Base-by-base conservation (phyloP, 1,139 yeast genomes). In the Ogataea hybrid region DNA sequence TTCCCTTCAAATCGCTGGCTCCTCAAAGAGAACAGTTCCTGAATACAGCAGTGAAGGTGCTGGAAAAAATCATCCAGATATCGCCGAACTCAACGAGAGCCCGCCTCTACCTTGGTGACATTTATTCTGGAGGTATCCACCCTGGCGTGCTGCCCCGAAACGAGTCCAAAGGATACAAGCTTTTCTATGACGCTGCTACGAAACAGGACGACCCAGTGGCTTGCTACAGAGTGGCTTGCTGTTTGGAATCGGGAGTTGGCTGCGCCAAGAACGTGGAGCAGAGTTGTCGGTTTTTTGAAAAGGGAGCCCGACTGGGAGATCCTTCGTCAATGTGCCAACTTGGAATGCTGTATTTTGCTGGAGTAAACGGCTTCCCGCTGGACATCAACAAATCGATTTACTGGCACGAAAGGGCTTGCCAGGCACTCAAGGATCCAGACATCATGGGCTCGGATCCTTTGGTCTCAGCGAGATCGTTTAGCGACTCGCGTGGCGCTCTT, bases 201-300 rank as follows among this genome's bases (percentile, higher is more conserved):
- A 67, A 67, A 36, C 68, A 69, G 28, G 72, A 75, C 12, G 81
- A 80, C 54, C 66, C 79, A 0, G 75, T 74, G 38, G 81, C 84
- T 6, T 73, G 80, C 41, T 83, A 81, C 62, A 65, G 89, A 35
- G 73, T 79, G 2, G 90, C 84, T 2, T 83, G 82, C 16, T 78
- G 86, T 53, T 73, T 72, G 54, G 90, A 84, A 56, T 68, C 77
- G 44, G 86, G 85, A 2, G 75, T 81, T 31, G 90, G 90, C 3
- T 67, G 71, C 25, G 57, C 64, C 35, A 62, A 63, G 43, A 77
- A 73, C 56, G 45, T 61, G 9, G 69, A 59, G 23, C 67, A 67
- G 43, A 81, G 86, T 9, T 62, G 78, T 27, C 54, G 63, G 9
- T 79, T 74, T 67, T 82, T 78, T 61, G 65, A 69, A 33, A 66